phyloP scores from a whole-genome alignment of 176 grass and related monocot genomes.

The Cenchrus americanus region DNA sequence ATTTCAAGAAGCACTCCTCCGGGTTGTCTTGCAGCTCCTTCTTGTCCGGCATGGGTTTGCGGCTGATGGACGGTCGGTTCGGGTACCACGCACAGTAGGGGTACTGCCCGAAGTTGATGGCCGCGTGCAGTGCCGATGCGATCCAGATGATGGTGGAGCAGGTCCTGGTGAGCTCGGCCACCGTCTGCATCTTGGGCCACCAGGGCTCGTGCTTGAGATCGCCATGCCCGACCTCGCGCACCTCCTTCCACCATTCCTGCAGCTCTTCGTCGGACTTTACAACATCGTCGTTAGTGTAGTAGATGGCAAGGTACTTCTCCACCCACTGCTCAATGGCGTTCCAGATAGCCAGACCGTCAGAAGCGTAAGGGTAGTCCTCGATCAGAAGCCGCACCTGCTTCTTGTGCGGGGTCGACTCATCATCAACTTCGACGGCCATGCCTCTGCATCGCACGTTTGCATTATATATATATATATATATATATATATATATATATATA shows the following conservation, averaged over 20 bases:
- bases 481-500: too few species aligned
- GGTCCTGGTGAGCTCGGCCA: background rate
- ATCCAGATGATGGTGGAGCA: constrained; percentile 65
- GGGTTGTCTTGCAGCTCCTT: too few species aligned
- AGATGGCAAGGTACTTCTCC: too few species aligned
- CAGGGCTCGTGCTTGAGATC: constrained; percentile 60
- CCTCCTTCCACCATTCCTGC: constrained; percentile 80
- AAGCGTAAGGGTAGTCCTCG: constrained; percentile 81
- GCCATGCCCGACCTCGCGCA: constrained; percentile 64
- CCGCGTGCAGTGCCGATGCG: constrained; percentile 82
- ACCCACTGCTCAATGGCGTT: too few species aligned
- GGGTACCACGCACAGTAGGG: background rate
- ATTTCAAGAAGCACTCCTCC: too few species aligned
- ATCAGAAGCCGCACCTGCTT: constrained; percentile 55
- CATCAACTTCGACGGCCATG: constrained; percentile 22
- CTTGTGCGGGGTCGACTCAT: constrained; percentile 47
- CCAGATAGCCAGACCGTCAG: constrained; percentile 72
- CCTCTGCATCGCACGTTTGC: background rate
- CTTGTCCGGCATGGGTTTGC: background rate
- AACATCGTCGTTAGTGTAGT: constrained; percentile 26
- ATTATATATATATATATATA: too few species aligned
- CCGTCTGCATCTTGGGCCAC: constrained; percentile 55
- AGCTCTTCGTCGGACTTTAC: constrained; percentile 60
- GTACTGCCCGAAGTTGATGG: constrained; percentile 96
- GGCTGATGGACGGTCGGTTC: background rate